phyloP scores from a whole-genome alignment of 2,329 filamentous ascomycete genomes.

The Truncatella angustata region DNA sequence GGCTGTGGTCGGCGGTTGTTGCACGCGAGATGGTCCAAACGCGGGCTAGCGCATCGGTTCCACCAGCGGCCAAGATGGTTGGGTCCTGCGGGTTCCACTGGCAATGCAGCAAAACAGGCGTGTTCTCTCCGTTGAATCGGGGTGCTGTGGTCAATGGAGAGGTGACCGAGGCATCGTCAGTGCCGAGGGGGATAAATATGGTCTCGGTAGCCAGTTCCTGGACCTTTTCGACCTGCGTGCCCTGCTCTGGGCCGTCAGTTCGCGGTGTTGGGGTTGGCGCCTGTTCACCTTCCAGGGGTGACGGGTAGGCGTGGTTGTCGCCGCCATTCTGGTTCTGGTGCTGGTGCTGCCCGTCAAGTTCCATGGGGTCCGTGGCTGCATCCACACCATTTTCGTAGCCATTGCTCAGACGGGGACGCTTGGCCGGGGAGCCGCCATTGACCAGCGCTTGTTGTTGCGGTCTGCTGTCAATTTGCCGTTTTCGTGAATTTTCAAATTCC shows the following conservation, averaged over 20 bases:
- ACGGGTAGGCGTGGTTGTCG: constrained; percentile 63
- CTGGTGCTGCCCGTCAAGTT: constrained; percentile 50
- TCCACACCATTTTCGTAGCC: constrained; percentile 55
- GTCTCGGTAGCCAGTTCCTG: constrained; percentile 58
- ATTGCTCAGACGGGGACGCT: constrained; percentile 61
- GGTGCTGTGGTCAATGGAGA: constrained; percentile 33
- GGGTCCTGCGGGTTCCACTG: constrained; percentile 67
- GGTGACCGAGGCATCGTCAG: constrained; percentile 34
- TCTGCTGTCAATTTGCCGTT: constrained; percentile 48
- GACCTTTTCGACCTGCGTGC: constrained; percentile 64
- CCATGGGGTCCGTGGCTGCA: constrained; percentile 57
- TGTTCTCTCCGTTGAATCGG: constrained; percentile 43
- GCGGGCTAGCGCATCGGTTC: constrained; percentile 68
- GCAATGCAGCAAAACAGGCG: constrained; percentile 64
- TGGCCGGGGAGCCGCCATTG: constrained; percentile 56
- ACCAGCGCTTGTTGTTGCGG: constrained; percentile 41
- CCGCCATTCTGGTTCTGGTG: constrained; percentile 36
- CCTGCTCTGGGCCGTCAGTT: constrained; percentile 62
- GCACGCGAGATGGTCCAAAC: constrained; percentile 63
- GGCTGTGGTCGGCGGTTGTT: constrained; percentile 38
- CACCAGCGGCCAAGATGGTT: constrained; percentile 64
- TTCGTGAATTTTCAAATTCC: constrained; percentile 47
- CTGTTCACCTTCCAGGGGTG: constrained; percentile 59
- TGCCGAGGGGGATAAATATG: constrained; percentile 57
- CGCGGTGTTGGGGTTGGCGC: constrained; percentile 50